Evolutionary conservation across 2,329 filamentous ascomycete species (phyloP), one percentile per base, ranked within the genome.

Genomic region (Cladosporium cucumerinum): DNA sequence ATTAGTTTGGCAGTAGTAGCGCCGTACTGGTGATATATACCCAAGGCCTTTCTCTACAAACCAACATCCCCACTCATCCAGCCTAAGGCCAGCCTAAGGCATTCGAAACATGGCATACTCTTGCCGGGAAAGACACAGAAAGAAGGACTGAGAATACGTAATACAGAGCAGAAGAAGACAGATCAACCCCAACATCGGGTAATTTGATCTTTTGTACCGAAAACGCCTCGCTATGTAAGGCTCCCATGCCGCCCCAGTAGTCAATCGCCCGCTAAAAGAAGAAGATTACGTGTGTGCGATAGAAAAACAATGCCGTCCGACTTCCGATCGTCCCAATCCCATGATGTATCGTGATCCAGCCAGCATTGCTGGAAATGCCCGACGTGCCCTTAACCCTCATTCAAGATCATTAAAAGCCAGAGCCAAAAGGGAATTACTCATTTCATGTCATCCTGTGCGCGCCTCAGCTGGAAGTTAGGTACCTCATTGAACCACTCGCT

Each of bases 401-500:
- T 2, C 11, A 28, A 30, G 25, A 28, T 54, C 51, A 14, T 54
- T 32, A 32, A 18, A 32, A 26, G 21, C 21, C 55, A 25, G 21
- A 26, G 8, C 14, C 36, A 10, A 43, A 23, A 18, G 26, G 23
- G 39, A 23, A 21, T 26, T 28, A 16, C 66, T 70, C 62, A 69
- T 55, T 62, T 69, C 75, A 76, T 77, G 67, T 77, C 75, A 60
- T 76, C 73, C 68, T 72, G 71, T 32, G 85, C 86, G 72, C 85
- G 85, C 68, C 86, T 86, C 32, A 95, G 85, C 77, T 90, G 87
- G 79, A 95, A 98, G 73, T 93, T 84, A n/a, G 89, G 90, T 54
- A 96, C 79, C 75, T 95, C 88, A 66, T 95, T 88, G 72, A 99
- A 99, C 85, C 89, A 92, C 68, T 89, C 87, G 23, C 81, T 85